Evolutionary conservation across 1,284 basidiomycete genomes (phyloP).

Genomic region (Apiotrichum gamsii): DNA sequence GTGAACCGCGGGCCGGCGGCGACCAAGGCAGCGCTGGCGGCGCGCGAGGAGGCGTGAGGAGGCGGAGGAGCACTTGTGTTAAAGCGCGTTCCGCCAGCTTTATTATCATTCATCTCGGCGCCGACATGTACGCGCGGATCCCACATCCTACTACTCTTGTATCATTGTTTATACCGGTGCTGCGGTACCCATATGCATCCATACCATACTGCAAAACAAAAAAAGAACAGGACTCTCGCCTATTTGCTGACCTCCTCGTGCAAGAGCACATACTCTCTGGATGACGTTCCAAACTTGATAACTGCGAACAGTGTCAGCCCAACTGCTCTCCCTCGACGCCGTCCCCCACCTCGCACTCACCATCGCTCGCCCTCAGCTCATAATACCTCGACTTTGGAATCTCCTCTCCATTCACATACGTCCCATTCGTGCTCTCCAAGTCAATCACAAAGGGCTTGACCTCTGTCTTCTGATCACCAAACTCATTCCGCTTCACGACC

Average conservation of each 20-base stretch:
- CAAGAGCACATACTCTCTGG: conserved; percentile 79
- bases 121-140: no score
- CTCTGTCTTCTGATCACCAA: conserved; percentile 65
- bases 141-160: no score
- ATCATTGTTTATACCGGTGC: no score
- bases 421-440: conserved; percentile 93
- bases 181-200: no score
- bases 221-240: no score
- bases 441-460: conserved; percentile 96
- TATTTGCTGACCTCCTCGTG: conserved; percentile 60
- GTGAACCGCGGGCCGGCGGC: conserved; percentile 8
- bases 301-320: conserved; percentile 53
- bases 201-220: no score
- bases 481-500: conserved; percentile 79
- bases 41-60: no score
- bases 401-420: conserved; percentile 76
- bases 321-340: neutral
- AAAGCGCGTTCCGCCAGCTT: no score
- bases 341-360: conserved; percentile 55
- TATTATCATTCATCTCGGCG: no score
- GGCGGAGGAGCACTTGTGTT: no score
- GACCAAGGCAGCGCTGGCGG: no score
- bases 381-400: conserved; percentile 85
- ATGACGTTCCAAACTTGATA: conserved; percentile 82
- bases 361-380: conserved; percentile 79